These are phyloP conservation scores for Filobasidium uniguttulatum DNA, from an alignment of 1,284 basidiomycete genomes.

Conservation along the genomic window DNA sequence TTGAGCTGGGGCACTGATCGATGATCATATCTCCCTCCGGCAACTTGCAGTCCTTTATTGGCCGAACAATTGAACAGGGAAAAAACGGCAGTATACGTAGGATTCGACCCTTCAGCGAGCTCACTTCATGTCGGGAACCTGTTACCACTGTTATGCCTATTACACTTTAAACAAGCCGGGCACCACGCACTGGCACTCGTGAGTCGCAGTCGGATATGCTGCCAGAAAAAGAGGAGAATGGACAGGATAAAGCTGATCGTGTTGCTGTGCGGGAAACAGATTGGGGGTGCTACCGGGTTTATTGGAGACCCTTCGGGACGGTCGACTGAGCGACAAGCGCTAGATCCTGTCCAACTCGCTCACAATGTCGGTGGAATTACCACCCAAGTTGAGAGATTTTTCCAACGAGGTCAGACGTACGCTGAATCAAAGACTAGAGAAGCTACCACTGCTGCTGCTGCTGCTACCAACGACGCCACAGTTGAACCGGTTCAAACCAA, in stretches of 20 bases:
- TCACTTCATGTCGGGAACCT: constrained; percentile 90
- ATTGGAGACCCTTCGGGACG: constrained; percentile 94
- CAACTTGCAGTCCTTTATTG: constrained; percentile 23
- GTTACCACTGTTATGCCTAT: constrained; percentile 66
- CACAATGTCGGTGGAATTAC: constrained; percentile 57
- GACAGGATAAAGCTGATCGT: neutral
- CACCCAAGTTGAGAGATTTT: constrained; percentile 56
- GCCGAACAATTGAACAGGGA: constrained; percentile 21
- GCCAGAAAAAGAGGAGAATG: no score
- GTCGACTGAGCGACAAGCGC: constrained; percentile 61
- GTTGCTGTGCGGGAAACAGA: constrained; percentile 49
- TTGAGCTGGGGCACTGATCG: neutral
- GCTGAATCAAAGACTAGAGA: constrained; percentile 34
- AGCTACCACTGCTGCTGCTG: neutral
- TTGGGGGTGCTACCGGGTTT: constrained; percentile 90
- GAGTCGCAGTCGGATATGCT: constrained; percentile 34
- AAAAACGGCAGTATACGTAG: constrained; percentile 58
- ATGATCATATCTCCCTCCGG: neutral
- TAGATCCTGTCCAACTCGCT: constrained; percentile 48
- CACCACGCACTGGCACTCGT: constrained; percentile 73
- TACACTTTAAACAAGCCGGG: constrained; percentile 74
- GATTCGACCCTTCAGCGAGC: constrained; percentile 81
- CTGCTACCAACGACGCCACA: no score
- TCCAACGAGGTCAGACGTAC: constrained; percentile 51
- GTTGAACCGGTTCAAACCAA: no score